A percentile compares a stretch with the other conserved stretches of the same genome.
Conservation (phyloP, 2,329 filamentous ascomycete genomes). For the Clonostachys solani region DNA sequence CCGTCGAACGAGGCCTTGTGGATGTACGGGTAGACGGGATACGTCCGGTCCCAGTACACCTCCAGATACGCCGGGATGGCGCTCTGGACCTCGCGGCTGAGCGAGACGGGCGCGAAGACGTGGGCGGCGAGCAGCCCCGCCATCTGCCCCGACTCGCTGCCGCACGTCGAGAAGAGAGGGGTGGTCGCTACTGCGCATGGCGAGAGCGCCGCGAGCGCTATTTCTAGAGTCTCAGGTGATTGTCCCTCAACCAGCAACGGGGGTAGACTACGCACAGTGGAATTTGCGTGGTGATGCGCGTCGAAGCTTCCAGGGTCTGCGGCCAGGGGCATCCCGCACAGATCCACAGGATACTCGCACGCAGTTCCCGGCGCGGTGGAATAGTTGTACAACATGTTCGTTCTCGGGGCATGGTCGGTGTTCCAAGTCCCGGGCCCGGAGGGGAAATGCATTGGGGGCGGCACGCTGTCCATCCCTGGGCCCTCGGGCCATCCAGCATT, state of each 20-base stretch:
- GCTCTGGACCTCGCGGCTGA: conserved; percentile 32
- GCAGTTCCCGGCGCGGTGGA: too few species aligned
- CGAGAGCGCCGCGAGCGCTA: conserved; percentile 32
- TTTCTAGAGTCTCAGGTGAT: conserved; percentile 44
- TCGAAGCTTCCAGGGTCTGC: too few species aligned
- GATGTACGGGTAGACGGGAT: conserved; percentile 43
- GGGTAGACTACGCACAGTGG: conserved; percentile 44
- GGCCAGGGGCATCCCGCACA: too few species aligned
- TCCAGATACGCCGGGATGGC: conserved; percentile 45
- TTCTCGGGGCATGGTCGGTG: too few species aligned
- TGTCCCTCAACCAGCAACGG: conserved; percentile 40
- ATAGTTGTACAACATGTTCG: too few species aligned
- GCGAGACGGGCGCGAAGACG: conserved; percentile 14
- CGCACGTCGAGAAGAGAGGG: background rate
- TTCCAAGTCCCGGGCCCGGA: too few species aligned
- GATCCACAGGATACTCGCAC: too few species aligned
- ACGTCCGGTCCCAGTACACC: conserved; percentile 48
- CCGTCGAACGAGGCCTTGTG: conserved; percentile 41
- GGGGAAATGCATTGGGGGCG: too few species aligned
- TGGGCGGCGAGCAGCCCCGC: background rate
- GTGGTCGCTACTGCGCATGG: conserved; percentile 9
- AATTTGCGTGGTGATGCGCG: conserved; percentile 11
- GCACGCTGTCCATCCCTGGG: too few species aligned
- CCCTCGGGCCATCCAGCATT: too few species aligned
- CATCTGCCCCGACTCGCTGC: conserved; percentile 1